Evolutionary conservation across 495 filamentous ascomycete genomes (phyloP), one percentile per base, ranked within the genome.

Genomic region (Mycothermus thermophilus): DNA sequence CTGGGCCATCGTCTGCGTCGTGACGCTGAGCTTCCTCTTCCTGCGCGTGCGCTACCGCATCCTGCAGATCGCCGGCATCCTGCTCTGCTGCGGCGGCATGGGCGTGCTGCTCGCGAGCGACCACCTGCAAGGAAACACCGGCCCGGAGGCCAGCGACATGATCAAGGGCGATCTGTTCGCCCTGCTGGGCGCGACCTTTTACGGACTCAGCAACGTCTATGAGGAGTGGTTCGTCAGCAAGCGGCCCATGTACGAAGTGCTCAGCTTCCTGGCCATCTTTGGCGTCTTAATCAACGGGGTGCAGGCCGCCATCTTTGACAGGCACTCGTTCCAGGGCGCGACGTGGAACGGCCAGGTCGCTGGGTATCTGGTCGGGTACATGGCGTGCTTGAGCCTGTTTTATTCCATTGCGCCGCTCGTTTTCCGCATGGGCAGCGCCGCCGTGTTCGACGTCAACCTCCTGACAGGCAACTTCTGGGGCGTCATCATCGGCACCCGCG

Each of bases 381-480:
- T 90, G 0, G 57, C 93, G 7, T 77, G 75, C 30, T 67, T 97
- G 8, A 59, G 66, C 24, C 54, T 87, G 34, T 97, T 97, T 64
- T 97, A 97, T 63, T 75, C 75, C 8, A 66, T 86, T 8, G 86
- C 78, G 5, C 90, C 90, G 12, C 63, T 95, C 30, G 63, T 96
- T 42, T 75, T 95, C 60, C 80, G 90, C 17, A 79, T 95, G 54
- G 75, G 81, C 4, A 79, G 71, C 7, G 90, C 90, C 0, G 90
- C 88, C 13, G 94, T 97, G 63, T 94, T 95, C 66, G 92, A 97
- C 57, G 85, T 97, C 54, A 84, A 77, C 19, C 64, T 97, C 50
- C 66, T 97, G 33, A 97, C 92, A 13, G 81, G 76, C 50, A 96
- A 93, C 59, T 96, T 96, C 65, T 96, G 92, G 88, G 84, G 84